phyloP scores from a whole-genome alignment of 306 rosid genomes.

The Acacia confusa region DNA sequence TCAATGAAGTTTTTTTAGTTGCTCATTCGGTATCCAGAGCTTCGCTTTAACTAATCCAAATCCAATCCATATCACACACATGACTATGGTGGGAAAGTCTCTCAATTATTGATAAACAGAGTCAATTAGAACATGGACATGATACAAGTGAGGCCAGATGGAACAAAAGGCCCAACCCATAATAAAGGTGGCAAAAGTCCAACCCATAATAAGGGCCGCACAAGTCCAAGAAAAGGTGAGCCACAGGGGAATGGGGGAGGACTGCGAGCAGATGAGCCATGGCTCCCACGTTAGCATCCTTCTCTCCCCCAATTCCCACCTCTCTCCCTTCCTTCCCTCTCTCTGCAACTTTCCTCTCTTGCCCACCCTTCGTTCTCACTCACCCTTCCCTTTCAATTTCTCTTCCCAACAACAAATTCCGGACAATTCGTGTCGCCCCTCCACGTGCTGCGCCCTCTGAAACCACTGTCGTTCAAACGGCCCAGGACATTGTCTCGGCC shows the following conservation, averaged over 20 bases:
- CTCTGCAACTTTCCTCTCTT: slow-evolving; percentile 12
- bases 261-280: slow-evolving; percentile 48
- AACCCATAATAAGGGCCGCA: background rate
- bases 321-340: slow-evolving; percentile 16
- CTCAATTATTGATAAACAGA: no score
- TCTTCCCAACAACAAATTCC: slow-evolving; percentile 15
- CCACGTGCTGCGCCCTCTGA: slow-evolving; percentile 26
- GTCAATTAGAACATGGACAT: no score
- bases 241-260: no score
- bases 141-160: background rate
- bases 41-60: no score
- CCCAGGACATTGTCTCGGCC: slow-evolving; percentile 53
- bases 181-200: background rate
- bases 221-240: background rate
- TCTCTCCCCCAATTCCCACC: slow-evolving; percentile 36
- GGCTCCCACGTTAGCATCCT: slow-evolving; percentile 50
- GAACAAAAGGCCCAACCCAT: background rate
- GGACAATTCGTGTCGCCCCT: slow-evolving; percentile 43
- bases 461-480: slow-evolving; percentile 41
- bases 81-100: no score
- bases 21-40: no score
- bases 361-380: background rate
- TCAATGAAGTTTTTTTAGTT: no score
- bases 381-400: slow-evolving; percentile 19
- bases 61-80: no score